Conservation (phyloP, 106 monocot genomes). For the Dendrobium chrysotoxum region DNA sequence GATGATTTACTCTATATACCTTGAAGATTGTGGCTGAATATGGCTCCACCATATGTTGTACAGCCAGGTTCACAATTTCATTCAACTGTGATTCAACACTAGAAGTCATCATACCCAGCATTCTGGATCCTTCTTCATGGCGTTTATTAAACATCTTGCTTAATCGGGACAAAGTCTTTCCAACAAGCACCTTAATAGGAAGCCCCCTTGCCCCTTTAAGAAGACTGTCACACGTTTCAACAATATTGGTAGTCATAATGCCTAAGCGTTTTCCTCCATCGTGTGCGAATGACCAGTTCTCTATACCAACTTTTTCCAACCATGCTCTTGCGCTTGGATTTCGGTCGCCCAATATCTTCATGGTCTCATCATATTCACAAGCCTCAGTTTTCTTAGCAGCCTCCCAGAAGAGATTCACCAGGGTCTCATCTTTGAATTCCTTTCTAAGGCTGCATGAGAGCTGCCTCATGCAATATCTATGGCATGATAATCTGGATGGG, state of each 20-base stretch:
- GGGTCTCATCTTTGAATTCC: conserved; percentile 7
- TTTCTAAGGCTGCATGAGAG: background rate
- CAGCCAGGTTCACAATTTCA: background rate
- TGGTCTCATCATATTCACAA: background rate
- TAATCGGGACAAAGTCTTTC: background rate
- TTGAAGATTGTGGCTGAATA: background rate
- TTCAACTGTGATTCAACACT: background rate
- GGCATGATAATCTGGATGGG: background rate
- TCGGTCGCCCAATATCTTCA: conserved; percentile 1
- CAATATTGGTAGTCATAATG: conserved; percentile 1
- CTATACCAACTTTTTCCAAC: background rate
- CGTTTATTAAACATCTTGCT: conserved; percentile 1
- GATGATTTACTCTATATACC: background rate
- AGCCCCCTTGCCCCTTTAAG: conserved; percentile 1
- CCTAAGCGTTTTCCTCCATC: conserved; percentile 7
- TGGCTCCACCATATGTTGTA: conserved; percentile 3
- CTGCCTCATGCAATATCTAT: conserved; percentile 4
- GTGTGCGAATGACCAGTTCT: conserved; percentile 6
- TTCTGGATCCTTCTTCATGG: background rate
- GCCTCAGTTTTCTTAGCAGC: background rate
- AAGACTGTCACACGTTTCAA: conserved; percentile 5
- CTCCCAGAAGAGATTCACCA: conserved; percentile 7
- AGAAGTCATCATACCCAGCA: background rate
- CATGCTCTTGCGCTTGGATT: background rate
- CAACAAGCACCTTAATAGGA: background rate